Conservation (phyloP, 2,329 filamentous ascomycete species). For the Coniochaeta sp. region DNA sequence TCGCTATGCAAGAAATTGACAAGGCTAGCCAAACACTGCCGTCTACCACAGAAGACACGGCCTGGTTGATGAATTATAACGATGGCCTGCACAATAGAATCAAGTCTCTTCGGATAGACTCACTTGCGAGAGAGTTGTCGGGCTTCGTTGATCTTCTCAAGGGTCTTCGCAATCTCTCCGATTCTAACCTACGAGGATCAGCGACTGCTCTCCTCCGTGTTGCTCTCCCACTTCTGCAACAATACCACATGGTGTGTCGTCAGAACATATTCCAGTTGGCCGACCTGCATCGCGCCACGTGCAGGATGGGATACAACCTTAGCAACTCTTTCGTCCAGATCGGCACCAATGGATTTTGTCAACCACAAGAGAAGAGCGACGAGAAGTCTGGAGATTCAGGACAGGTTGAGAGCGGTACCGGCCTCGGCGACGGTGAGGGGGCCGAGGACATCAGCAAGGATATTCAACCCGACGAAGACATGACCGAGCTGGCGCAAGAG, state of each 20-base stretch:
- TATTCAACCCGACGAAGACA: slow-evolving; percentile 84
- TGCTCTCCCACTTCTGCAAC: slow-evolving; percentile 62
- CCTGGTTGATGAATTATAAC: slow-evolving; percentile 55
- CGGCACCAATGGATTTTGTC: slow-evolving; percentile 82
- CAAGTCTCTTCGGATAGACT: slow-evolving; percentile 49
- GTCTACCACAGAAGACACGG: slow-evolving; percentile 48
- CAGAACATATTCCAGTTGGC: slow-evolving; percentile 51
- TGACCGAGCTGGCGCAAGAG: slow-evolving; percentile 85
- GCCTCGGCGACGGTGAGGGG: slow-evolving; percentile 89
- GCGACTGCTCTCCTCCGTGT: slow-evolving; percentile 52
- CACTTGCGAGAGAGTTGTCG: slow-evolving; percentile 38
- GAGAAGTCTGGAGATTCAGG: slow-evolving; percentile 63
- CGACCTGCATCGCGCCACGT: slow-evolving; percentile 60
- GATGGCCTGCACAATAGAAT: slow-evolving; percentile 45
- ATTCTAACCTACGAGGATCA: slow-evolving; percentile 31
- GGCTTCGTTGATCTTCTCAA: slow-evolving; percentile 29
- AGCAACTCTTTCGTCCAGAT: slow-evolving; percentile 72
- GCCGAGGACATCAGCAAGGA: slow-evolving; percentile 98
- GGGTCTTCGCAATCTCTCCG: slow-evolving; percentile 24
- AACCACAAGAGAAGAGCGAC: slow-evolving; percentile 72
- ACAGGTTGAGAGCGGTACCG: slow-evolving; percentile 83
- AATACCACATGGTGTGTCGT: slow-evolving; percentile 59
- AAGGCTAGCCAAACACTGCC: slow-evolving; percentile 48
- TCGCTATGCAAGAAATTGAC: slow-evolving; percentile 68
- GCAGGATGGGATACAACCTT: slow-evolving; percentile 68